Conservation (phyloP, 2,329 filamentous ascomycete genomes). For the Sporothrix protearum region DNA sequence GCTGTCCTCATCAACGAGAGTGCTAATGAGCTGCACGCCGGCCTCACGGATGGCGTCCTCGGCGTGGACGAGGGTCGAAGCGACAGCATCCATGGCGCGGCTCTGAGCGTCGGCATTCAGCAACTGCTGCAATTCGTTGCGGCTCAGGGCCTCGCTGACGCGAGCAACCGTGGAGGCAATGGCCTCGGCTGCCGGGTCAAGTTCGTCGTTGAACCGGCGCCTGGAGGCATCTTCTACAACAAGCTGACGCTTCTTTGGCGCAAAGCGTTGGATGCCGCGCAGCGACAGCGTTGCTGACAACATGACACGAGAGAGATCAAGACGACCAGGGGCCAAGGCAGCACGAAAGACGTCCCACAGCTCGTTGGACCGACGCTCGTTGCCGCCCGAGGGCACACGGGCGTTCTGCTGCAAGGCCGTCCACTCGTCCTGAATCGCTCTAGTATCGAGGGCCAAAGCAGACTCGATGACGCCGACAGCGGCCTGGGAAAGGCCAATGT, state of each 20-base stretch:
- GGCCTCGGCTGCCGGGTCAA: slow-evolving; percentile 52
- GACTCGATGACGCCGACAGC: slow-evolving; percentile 63
- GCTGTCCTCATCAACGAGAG: slow-evolving; percentile 64
- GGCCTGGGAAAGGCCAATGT: slow-evolving; percentile 51
- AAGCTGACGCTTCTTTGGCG: slow-evolving; percentile 48
- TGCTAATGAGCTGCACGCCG: slow-evolving; percentile 77
- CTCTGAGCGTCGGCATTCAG: slow-evolving; percentile 64
- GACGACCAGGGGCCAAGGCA: slow-evolving; percentile 61
- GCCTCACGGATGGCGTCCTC: slow-evolving; percentile 75
- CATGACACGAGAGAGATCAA: slow-evolving; percentile 71
- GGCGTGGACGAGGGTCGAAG: slow-evolving; percentile 77
- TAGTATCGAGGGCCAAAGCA: slow-evolving; percentile 67
- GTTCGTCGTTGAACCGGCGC: slow-evolving; percentile 72
- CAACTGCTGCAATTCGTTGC: slow-evolving; percentile 64
- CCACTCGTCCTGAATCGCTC: slow-evolving; percentile 65
- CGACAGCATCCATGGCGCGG: slow-evolving; percentile 64
- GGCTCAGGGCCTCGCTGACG: slow-evolving; percentile 67
- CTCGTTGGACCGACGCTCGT: slow-evolving; percentile 66
- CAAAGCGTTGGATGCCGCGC: slow-evolving; percentile 71
- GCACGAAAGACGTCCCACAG: slow-evolving; percentile 76
- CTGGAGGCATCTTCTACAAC: slow-evolving; percentile 46
- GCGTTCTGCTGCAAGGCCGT: slow-evolving; percentile 58
- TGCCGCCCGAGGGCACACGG: slow-evolving; percentile 61
- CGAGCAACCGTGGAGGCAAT: slow-evolving; percentile 74
- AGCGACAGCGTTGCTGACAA: slow-evolving; percentile 67